Evolutionary conservation across 257 asterid genomes (phyloP).

Genomic region (Lavandula angustifolia): DNA sequence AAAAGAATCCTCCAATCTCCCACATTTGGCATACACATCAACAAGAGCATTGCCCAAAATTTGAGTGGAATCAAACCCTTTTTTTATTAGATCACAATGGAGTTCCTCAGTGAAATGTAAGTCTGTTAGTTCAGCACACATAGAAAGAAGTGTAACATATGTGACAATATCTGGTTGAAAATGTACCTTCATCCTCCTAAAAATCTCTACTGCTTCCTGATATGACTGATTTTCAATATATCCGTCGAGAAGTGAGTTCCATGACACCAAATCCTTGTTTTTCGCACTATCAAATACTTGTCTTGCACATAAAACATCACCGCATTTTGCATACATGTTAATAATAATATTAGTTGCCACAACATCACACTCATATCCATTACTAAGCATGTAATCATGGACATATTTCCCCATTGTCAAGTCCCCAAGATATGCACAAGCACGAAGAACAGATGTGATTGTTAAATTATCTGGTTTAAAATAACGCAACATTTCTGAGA

Average conservation of each 20-base stretch:
- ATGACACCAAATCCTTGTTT: conserved; percentile 69
- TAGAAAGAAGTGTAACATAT: conserved; percentile 56
- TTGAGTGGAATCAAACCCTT: conserved; percentile 58
- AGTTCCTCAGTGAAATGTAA: conserved; percentile 46
- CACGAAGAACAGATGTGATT: conserved; percentile 60
- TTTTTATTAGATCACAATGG: conserved; percentile 60
- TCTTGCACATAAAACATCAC: conserved; percentile 55
- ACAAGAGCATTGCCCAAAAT: conserved; percentile 68
- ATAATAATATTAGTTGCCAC: conserved; percentile 54
- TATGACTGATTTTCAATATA: conserved; percentile 46
- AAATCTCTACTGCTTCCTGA: conserved; percentile 57
- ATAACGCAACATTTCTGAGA: conserved; percentile 50
- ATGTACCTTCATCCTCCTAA: conserved; percentile 52
- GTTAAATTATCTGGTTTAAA: conserved; percentile 68
- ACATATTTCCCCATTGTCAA: conserved; percentile 55
- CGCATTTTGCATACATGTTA: conserved; percentile 83
- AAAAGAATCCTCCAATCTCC: conserved; percentile 51
- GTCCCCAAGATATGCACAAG: conserved; percentile 68
- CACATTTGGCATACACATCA: conserved; percentile 74
- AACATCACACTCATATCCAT: conserved; percentile 52
- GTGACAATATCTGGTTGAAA: conserved; percentile 65
- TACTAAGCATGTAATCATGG: conserved; percentile 61
- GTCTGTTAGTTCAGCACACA: conserved; percentile 41
- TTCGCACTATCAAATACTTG: conserved; percentile 59
- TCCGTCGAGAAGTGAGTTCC: conserved; percentile 75